Evolutionary conservation across 140 eudicot species (phyloP).

Genomic region (Stevia rebaudiana): DNA sequence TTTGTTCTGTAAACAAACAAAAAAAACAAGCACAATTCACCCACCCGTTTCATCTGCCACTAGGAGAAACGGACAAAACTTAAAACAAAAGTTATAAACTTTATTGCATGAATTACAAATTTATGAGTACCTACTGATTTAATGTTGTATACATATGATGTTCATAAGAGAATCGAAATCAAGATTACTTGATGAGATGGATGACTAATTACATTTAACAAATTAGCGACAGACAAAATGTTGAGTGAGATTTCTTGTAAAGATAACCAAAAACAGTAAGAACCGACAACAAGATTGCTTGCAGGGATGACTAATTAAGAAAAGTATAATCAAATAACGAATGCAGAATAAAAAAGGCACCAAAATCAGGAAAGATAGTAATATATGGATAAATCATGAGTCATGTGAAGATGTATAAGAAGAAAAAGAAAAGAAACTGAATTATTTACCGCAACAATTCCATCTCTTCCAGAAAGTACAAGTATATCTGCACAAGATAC

Average conservation of each 20-base stretch:
- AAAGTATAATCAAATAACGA: constrained; percentile 9
- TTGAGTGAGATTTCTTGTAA: no score
- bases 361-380: neutral
- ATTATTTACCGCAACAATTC: constrained; percentile 65
- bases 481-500: constrained; percentile 97
- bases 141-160: neutral
- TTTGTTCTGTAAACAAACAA: no score
- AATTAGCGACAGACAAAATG: no score
- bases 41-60: neutral
- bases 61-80: neutral
- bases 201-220: no score
- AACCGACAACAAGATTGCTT: neutral
- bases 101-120: neutral
- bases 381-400: neutral
- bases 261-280: neutral
- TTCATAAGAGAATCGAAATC: neutral
- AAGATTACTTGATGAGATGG: constrained; percentile 22
- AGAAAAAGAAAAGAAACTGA: neutral
- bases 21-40: no score
- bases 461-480: constrained; percentile 92
- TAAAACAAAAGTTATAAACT: neutral
- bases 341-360: neutral
- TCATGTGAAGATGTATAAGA: neutral
- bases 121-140: neutral
- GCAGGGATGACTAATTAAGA: neutral